Evolutionary conservation across 2,329 filamentous ascomycete species (phyloP).

Genomic region (Aspergillus piperis): DNA sequence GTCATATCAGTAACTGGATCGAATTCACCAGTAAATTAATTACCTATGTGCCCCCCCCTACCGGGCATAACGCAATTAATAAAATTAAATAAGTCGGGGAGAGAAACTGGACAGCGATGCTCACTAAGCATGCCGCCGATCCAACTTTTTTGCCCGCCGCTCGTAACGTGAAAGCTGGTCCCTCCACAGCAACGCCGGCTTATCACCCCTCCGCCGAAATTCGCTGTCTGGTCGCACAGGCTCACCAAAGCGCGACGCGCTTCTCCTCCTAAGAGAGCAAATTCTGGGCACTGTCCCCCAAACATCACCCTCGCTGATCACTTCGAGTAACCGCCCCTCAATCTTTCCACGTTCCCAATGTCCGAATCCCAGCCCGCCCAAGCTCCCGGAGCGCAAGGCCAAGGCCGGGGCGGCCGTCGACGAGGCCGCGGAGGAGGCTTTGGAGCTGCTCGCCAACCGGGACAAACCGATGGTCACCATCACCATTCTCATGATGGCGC

Average conservation of each 20-base stretch:
- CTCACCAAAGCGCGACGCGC: conserved; percentile 12
- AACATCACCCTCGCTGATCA: background rate
- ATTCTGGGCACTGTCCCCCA: conserved; percentile 2
- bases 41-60: background rate
- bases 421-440: conserved; percentile 41
- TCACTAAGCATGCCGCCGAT: conserved; percentile 23
- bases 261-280: conserved; percentile 8
- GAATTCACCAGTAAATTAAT: too few relatives aligned
- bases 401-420: conserved; percentile 46
- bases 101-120: conserved; percentile 1
- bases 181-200: conserved; percentile 16
- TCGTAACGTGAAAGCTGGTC: conserved; percentile 11
- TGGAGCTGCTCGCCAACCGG: conserved; percentile 24
- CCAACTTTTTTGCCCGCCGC: conserved; percentile 24
- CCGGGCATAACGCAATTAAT: background rate
- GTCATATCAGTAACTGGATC: background rate
- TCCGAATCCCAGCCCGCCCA: conserved; percentile 31
- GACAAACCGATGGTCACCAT: conserved; percentile 31
- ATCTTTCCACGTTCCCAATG: conserved; percentile 24
- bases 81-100: background rate
- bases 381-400: conserved; percentile 33
- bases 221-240: conserved; percentile 11
- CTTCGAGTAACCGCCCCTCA: conserved; percentile 10
- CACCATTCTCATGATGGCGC: conserved; percentile 22
- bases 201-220: conserved; percentile 5